phyloP scores from a whole-genome alignment of 1,284 basidiomycete genomes.

The Mycena sp. region DNA sequence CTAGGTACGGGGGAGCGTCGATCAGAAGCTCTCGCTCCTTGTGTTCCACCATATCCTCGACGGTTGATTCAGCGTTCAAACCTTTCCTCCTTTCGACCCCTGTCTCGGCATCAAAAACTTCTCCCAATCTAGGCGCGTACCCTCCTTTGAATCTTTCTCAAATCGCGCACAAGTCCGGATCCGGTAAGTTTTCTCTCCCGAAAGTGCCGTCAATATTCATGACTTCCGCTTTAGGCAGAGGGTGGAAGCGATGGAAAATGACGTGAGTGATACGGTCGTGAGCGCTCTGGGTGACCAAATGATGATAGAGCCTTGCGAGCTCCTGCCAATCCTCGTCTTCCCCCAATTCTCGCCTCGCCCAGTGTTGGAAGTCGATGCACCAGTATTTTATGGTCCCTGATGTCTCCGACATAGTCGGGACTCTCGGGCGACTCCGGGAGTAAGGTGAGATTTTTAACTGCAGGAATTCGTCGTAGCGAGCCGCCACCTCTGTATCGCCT shows the following conservation, averaged over 20 bases:
- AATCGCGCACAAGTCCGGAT: neutral
- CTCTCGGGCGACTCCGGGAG: neutral
- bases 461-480: neutral
- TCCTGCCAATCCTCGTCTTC: neutral
- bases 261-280: neutral
- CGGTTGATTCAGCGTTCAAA: too few relatives aligned
- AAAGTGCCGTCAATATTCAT: neutral
- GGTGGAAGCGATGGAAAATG: conserved; percentile 10
- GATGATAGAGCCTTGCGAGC: neutral
- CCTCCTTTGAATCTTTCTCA: neutral
- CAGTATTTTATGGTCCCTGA: neutral
- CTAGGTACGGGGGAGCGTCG: neutral
- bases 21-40: neutral
- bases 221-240: accelerated
- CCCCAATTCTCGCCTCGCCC: neutral
- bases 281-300: neutral
- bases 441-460: neutral
- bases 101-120: neutral
- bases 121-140: neutral
- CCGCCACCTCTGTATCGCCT: accelerated
- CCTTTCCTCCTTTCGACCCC: neutral
- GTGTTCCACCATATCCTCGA: neutral
- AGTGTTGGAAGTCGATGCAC: neutral
- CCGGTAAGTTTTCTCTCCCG: neutral
- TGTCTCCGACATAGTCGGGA: too few relatives aligned